Base-by-base conservation (phyloP, 2,329 filamentous ascomycete species). In the Colletotrichum sp. region DNA sequence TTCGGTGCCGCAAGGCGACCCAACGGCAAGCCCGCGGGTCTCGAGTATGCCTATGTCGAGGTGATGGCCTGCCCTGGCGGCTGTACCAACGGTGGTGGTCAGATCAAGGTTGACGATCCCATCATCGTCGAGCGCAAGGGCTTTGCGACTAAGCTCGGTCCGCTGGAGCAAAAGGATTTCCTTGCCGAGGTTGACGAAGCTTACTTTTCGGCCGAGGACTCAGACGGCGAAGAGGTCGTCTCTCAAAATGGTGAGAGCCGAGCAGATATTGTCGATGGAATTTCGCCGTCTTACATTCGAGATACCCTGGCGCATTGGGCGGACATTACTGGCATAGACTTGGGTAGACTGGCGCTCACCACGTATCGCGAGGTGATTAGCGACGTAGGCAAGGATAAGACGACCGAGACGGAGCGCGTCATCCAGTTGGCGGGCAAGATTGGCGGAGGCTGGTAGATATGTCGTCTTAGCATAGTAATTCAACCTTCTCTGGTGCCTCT, bases 61-160 rank as follows among this genome's bases (percentile, higher is more conserved):
- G 97, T 99, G 74, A 99, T 99, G 97, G 97, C 97, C 16, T 99
- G 97, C 84, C 97, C 97, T 0, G 97, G 97, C n/a, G 97, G 97
- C 5, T 99, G 97, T 86, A 99, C 97, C 70, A 99, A 99, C 80
- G 97, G 97, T 3, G 97, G 97, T 48, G 97, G 97, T 1, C 97
- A 99, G 87, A 93, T 99, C 82, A 98, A 98, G 82, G 91, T 95
- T 30, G 94, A 95, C 69, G 97, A 98, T 82, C 91, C 94, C 8
- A 86, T 92, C 15, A 85, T 93, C 12, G 80, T 88, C 56, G 88
- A 89, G 76, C 88, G 88, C 64, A 88, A 86, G 77, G 85, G 86
- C 4, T 79, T 87, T 16, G 82, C 84, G 4, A 83, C 84, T 36
- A 94, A 94, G 80, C 90, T 93, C 34, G 93, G 94, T 0, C 92